Evolutionary conservation across 2,329 filamentous ascomycete genomes (phyloP).

Genomic region (Tolypocladium amazonense): DNA sequence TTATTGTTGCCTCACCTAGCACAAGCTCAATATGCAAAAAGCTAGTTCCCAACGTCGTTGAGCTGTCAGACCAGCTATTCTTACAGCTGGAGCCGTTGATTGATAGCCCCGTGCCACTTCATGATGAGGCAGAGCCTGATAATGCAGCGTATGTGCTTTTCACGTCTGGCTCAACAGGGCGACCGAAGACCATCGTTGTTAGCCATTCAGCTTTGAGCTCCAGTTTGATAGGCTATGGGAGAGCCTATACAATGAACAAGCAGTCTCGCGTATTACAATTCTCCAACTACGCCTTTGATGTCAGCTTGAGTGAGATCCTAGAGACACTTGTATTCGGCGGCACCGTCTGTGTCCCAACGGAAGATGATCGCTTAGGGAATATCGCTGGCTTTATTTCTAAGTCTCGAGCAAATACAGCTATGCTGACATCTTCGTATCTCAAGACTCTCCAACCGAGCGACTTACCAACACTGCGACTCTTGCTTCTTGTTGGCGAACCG

Average conservation of each 20-base stretch:
- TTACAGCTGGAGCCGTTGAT: not conserved
- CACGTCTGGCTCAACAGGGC: constrained; percentile 14
- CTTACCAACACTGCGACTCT: constrained; percentile 4
- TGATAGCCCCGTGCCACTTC: not conserved
- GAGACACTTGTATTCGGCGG: not conserved
- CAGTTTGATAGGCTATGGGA: constrained; percentile 1
- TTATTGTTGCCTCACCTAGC: not conserved
- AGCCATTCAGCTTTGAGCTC: constrained; percentile 7
- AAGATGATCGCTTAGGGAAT: not conserved
- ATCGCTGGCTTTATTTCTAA: not conserved
- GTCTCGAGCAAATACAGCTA: not conserved
- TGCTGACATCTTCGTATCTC: constrained; percentile 7
- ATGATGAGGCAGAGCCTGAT: not conserved
- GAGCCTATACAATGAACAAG: not conserved
- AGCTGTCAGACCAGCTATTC: not conserved
- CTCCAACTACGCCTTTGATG: not conserved
- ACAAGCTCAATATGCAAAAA: not conserved
- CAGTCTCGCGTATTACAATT: not conserved
- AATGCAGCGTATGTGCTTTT: constrained; percentile 12
- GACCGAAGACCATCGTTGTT: constrained; percentile 12
- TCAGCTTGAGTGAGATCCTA: not conserved
- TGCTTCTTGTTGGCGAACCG: constrained; percentile 7
- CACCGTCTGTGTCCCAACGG: not conserved
- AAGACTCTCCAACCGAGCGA: constrained; percentile 3
- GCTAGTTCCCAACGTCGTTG: constrained; percentile 1